Conservation (phyloP, 1,284 basidiomycete genomes). For the Porogramme epimiltina region DNA sequence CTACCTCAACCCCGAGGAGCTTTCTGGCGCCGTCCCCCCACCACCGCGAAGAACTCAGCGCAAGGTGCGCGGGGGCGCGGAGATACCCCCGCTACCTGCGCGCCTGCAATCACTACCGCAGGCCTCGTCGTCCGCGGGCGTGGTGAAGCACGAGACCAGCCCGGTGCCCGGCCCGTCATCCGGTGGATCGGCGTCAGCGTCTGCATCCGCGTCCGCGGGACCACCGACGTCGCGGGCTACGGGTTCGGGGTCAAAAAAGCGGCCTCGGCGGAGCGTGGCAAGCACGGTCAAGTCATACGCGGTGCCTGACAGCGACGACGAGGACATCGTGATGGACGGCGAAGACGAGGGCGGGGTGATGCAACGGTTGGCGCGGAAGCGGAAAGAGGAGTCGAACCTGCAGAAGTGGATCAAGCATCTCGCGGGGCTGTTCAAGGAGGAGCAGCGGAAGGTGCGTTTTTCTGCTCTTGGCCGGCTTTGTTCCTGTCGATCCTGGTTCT, state of each 20-base stretch:
- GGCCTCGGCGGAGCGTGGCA: conserved; percentile 59
- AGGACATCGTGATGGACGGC: conserved; percentile 48
- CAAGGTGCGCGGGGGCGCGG: conserved; percentile 9
- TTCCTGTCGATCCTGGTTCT: neutral
- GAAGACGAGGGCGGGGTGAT: conserved; percentile 28
- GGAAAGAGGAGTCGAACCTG: conserved; percentile 52
- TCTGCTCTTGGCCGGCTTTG: neutral
- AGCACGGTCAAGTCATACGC: conserved; percentile 57
- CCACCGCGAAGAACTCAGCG: conserved; percentile 21
- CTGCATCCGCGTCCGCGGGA: neutral
- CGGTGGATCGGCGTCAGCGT: neutral
- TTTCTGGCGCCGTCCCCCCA: conserved; percentile 17
- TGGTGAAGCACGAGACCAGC: conserved; percentile 38
- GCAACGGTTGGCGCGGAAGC: conserved; percentile 37
- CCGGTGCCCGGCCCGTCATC: conserved; percentile 15
- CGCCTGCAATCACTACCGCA: no score
- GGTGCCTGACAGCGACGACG: conserved; percentile 73
- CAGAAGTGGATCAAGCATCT: conserved; percentile 71
- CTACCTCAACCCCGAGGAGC: conserved; percentile 44
- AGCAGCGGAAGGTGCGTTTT: conserved; percentile 61
- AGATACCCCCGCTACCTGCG: neutral
- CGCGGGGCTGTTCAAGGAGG: conserved; percentile 55
- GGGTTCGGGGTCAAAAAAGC: conserved; percentile 46
- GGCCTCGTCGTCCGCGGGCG: neutral
- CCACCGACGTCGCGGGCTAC: conserved; percentile 3